Evolutionary conservation across 1,139 yeast genomes (phyloP).

Genomic region (Zygosaccharomyces pseudobailii): DNA sequence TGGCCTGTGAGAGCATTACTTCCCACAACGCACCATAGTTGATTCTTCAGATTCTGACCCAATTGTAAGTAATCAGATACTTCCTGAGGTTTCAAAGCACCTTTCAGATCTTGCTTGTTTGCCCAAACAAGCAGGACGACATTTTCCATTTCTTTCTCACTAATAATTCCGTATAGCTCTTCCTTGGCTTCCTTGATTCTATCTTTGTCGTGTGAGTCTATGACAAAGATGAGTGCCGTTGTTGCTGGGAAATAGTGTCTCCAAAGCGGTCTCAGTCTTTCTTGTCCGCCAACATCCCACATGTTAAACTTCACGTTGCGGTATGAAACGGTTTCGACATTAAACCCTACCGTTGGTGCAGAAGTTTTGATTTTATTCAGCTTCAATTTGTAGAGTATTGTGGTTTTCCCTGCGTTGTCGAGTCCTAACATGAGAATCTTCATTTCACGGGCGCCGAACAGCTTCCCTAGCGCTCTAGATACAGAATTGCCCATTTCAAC

Average conservation of each 20-base stretch:
- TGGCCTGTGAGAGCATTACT: slow-evolving; percentile 73
- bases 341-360: slow-evolving; percentile 92
- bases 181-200: slow-evolving; percentile 75
- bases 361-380: slow-evolving; percentile 52
- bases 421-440: slow-evolving; percentile 82
- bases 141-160: slow-evolving; percentile 66
- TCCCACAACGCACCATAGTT: slow-evolving; percentile 72
- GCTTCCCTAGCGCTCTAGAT: slow-evolving; percentile 44
- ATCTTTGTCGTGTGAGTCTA: slow-evolving; percentile 70
- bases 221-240: slow-evolving; percentile 87
- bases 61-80: slow-evolving; percentile 56
- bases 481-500: slow-evolving; percentile 45
- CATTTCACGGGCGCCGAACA: slow-evolving; percentile 47
- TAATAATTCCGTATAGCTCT: slow-evolving; percentile 70
- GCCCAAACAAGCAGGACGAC: slow-evolving; percentile 81
- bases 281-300: slow-evolving; percentile 98
- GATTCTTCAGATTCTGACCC: slow-evolving; percentile 47
- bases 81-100: slow-evolving; percentile 60
- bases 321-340: slow-evolving; percentile 87
- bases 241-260: slow-evolving; percentile 93
- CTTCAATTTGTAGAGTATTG: slow-evolving; percentile 35
- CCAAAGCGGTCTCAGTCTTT: slow-evolving; percentile 86
- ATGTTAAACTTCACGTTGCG: slow-evolving; percentile 86
- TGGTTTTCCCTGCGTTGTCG: slow-evolving; percentile 90
- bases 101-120: slow-evolving; percentile 78